Percentiles rank a stretch among this genome's conserved stretches.
Conservation (phyloP, 164 flowering plant species). For the Kalanchoe fedtschenkoi region DNA sequence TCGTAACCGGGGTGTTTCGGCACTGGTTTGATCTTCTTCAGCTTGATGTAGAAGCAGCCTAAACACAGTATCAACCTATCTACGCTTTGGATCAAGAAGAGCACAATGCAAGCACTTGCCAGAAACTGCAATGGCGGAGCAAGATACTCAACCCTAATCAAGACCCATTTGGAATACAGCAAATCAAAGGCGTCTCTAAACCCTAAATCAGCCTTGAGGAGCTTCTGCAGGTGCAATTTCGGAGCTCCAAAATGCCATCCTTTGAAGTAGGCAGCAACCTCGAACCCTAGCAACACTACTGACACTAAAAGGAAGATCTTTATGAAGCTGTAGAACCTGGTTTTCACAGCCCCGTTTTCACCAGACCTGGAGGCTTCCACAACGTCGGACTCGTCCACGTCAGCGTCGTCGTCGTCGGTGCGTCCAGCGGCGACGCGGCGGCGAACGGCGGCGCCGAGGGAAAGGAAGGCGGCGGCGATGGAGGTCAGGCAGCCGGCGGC, state of each 20-base stretch:
- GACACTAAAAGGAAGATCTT: conserved; percentile 38
- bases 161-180: conserved; percentile 64
- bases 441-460: conserved; percentile 46
- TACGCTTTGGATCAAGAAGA: conserved; percentile 80
- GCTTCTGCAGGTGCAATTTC: conserved; percentile 28
- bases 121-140: conserved; percentile 75
- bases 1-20: conserved; percentile 24
- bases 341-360: conserved; percentile 30
- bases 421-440: conserved; percentile 69
- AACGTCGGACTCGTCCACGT: background rate
- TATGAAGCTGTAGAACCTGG: conserved; percentile 45
- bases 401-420: conserved; percentile 42
- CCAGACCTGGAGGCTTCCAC: conserved; percentile 2
- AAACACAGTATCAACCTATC: conserved; percentile 67
- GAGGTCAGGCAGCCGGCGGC: conserved; percentile 93
- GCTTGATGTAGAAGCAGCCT: conserved; percentile 82
- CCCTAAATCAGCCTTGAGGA: conserved; percentile 10
- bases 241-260: conserved; percentile 94
- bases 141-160: conserved; percentile 47
- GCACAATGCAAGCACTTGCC: conserved; percentile 57
- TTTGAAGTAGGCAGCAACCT: conserved; percentile 68
- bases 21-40: conserved; percentile 50
- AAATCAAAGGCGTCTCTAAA: conserved; percentile 26
- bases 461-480: conserved; percentile 42
- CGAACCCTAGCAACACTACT: conserved; percentile 39